Evolutionary conservation across 495 filamentous ascomycete genomes (phyloP).

Genomic region (Penicillium cataractarum): DNA sequence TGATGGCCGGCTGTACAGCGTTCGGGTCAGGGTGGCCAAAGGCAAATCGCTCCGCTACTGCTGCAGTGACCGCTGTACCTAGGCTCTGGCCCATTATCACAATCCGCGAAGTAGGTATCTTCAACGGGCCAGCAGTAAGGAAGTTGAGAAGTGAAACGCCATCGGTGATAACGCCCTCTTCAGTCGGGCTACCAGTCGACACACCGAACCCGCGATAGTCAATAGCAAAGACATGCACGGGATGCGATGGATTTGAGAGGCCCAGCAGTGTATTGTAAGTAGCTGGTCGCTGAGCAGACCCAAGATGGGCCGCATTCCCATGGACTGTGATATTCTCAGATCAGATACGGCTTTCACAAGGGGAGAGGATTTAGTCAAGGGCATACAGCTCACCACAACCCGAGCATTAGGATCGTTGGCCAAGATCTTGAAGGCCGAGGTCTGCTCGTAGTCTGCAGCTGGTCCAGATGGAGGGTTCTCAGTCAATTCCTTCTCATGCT

Average conservation of each 20-base stretch:
- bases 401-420: conserved; percentile 57
- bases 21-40: conserved; percentile 45
- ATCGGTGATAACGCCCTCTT: conserved; percentile 81
- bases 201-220: conserved; percentile 92
- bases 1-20: conserved; percentile 41
- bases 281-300: conserved; percentile 46
- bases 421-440: conserved; percentile 56
- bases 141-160: conserved; percentile 70
- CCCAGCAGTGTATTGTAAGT: conserved; percentile 45
- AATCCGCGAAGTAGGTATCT: conserved; percentile 70
- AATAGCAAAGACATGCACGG: conserved; percentile 69
- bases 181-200: conserved; percentile 78
- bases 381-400: conserved; percentile 59
- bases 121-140: conserved; percentile 42
- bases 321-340: conserved; percentile 39
- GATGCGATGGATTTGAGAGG: conserved; percentile 50
- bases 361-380: neutral
- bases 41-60: conserved; percentile 68
- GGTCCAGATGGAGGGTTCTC: conserved; percentile 47
- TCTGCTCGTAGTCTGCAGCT: conserved; percentile 46
- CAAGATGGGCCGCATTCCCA: conserved; percentile 53
- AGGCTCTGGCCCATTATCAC: conserved; percentile 86
- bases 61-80: conserved; percentile 81
- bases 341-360: neutral
- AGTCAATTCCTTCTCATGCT: conserved; percentile 51